A percentile compares a stretch with the other conserved stretches of the same genome.
Evolutionary conservation across 2,329 filamentous ascomycete genomes (phyloP).

Genomic region (Sarocladium strictum): DNA sequence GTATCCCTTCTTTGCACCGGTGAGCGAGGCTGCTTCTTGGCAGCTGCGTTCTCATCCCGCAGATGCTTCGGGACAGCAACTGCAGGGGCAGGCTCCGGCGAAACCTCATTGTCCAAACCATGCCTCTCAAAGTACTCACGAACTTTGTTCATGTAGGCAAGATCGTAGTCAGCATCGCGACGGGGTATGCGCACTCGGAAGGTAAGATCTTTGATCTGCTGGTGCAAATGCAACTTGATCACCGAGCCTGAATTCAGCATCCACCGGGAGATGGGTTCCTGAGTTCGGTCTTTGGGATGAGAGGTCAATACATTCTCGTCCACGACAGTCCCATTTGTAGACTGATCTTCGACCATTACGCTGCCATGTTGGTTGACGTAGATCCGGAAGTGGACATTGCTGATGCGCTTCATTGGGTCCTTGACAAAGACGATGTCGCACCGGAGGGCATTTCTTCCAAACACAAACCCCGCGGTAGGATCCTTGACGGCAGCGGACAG

Average conservation of each 20-base stretch:
- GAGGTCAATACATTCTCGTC: slow-evolving; percentile 61
- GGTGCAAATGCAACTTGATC: slow-evolving; percentile 60
- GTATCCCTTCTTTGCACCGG: slow-evolving; percentile 21
- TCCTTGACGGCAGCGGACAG: slow-evolving; percentile 70
- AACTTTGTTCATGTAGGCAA: slow-evolving; percentile 64
- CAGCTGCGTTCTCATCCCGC: not conserved
- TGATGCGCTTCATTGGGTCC: slow-evolving; percentile 68
- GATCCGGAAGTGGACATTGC: slow-evolving; percentile 94
- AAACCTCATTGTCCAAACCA: slow-evolving; percentile 18
- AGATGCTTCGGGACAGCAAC: slow-evolving; percentile 1
- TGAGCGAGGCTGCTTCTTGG: slow-evolving; percentile 7
- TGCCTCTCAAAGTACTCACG: slow-evolving; percentile 53
- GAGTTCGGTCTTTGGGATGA: slow-evolving; percentile 28
- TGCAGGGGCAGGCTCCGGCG: not conserved
- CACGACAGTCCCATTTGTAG: slow-evolving; percentile 92
- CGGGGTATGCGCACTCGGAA: slow-evolving; percentile 84
- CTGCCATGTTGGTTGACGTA: slow-evolving; percentile 80
- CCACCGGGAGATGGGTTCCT: slow-evolving; percentile 34
- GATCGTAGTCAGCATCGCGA: slow-evolving; percentile 59
- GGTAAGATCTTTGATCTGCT: slow-evolving; percentile 53
- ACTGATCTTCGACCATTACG: slow-evolving; percentile 88
- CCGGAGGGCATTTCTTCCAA: slow-evolving; percentile 67
- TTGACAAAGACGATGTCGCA: slow-evolving; percentile 68
- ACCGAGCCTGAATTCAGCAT: slow-evolving; percentile 69
- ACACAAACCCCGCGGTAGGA: slow-evolving; percentile 68